Percentiles rank a stretch among this genome's conserved stretches.
These are phyloP conservation scores for Sugiyamaella grinbergsii DNA, from an alignment of 1,139 yeast species.

Conservation along the genomic window DNA sequence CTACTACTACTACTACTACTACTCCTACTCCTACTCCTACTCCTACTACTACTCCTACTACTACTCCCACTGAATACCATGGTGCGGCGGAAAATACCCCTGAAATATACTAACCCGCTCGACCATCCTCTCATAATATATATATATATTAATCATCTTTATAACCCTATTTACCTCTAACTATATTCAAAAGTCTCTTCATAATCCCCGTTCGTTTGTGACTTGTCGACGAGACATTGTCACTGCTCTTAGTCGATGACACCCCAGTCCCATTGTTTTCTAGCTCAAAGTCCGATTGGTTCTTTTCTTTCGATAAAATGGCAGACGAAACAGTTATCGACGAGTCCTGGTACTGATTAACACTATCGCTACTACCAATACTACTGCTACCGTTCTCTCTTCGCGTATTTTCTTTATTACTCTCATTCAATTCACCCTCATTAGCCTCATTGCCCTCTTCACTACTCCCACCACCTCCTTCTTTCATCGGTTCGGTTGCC, in stretches of 20 bases:
- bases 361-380: not conserved
- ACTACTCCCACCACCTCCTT: not conserved
- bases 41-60: no score
- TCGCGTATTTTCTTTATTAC: not conserved
- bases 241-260: not conserved
- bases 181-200: not conserved
- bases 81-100: constrained; percentile 8
- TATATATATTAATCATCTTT: not conserved
- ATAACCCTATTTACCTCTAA: not conserved
- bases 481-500: not conserved
- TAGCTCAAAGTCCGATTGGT: not conserved
- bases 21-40: no score
- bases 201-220: not conserved
- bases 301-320: not conserved
- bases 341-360: no score
- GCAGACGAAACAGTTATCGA: not conserved
- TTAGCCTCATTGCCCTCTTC: not conserved
- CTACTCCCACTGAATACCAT: no score
- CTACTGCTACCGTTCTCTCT: not conserved
- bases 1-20: no score
- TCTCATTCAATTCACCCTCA: not conserved
- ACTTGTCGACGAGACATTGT: no score
- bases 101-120: constrained; percentile 7
- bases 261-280: not conserved
- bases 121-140: not conserved